These are phyloP conservation scores for Cinnamomum micranthum DNA, from an alignment of 164 flowering plant genomes.

Conservation along the genomic window DNA sequence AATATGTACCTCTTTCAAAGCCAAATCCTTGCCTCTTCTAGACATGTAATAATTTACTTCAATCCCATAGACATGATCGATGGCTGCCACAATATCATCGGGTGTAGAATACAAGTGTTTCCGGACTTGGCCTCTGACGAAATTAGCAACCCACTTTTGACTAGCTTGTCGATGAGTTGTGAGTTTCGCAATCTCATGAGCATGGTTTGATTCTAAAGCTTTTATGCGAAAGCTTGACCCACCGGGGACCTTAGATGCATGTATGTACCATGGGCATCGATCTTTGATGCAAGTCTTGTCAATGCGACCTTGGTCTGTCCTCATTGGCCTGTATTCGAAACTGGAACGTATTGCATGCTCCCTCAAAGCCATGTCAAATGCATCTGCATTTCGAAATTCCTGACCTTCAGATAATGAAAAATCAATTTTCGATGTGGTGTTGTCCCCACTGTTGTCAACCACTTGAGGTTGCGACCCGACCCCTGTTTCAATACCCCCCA, in stretches of 20 bases:
- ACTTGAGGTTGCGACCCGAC: background rate
- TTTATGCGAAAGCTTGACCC: background rate
- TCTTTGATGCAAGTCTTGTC: background rate
- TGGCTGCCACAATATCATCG: background rate
- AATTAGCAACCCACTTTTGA: background rate
- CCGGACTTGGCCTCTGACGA: background rate
- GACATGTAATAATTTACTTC: background rate
- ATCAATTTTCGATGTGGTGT: background rate
- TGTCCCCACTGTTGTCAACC: background rate
- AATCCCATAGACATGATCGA: background rate
- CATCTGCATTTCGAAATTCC: background rate
- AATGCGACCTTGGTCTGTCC: background rate
- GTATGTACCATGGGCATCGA: conserved; percentile 2
- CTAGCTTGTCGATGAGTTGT: background rate
- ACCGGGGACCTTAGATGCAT: background rate
- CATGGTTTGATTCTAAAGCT: background rate
- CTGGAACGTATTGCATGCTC: background rate
- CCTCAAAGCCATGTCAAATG: background rate
- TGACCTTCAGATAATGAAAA: background rate
- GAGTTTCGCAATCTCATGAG: background rate
- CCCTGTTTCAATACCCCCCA: no score
- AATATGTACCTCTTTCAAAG: background rate
- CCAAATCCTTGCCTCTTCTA: background rate
- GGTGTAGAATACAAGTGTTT: background rate
- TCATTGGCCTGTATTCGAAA: background rate